Conservation (phyloP, 225 moss, liverwort and hornwort species). For the Pseudisothecium myosuroides region DNA sequence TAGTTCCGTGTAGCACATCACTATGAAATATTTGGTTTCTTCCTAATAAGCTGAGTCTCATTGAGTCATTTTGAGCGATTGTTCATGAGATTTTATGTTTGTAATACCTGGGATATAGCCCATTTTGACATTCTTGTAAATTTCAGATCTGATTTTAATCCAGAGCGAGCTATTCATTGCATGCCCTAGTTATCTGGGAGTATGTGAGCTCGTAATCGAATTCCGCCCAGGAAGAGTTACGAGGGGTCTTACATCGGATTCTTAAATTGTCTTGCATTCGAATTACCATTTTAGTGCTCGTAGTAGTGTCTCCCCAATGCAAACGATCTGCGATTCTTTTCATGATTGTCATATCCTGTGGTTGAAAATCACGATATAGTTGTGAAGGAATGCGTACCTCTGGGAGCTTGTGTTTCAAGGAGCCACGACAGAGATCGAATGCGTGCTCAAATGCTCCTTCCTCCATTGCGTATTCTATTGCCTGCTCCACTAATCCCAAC, state of each 20-base stretch:
- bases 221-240: not conserved
- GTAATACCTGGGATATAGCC: not conserved
- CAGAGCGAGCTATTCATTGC: not conserved
- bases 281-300: not conserved
- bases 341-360: not conserved
- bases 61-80: not conserved
- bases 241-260: not conserved
- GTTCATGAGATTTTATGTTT: not conserved
- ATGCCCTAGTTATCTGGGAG: not conserved
- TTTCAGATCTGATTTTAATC: not conserved
- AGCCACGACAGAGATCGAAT: slow-evolving; percentile 71
- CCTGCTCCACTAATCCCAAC: slow-evolving; percentile 85
- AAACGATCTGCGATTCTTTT: not conserved
- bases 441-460: slow-evolving; percentile 85
- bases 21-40: not conserved
- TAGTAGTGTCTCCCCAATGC: not conserved
- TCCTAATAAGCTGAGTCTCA: not conserved
- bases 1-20: not conserved
- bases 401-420: slow-evolving; percentile 82
- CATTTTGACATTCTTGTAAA: not conserved
- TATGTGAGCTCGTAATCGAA: not conserved
- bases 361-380: not conserved
- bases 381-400: slow-evolving; percentile 35
- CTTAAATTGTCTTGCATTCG: not conserved
- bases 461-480: slow-evolving; percentile 76